These are phyloP conservation scores for Tolypocladium ovalisporum DNA, from an alignment of 2,329 filamentous ascomycete genomes.

Conservation along the genomic window DNA sequence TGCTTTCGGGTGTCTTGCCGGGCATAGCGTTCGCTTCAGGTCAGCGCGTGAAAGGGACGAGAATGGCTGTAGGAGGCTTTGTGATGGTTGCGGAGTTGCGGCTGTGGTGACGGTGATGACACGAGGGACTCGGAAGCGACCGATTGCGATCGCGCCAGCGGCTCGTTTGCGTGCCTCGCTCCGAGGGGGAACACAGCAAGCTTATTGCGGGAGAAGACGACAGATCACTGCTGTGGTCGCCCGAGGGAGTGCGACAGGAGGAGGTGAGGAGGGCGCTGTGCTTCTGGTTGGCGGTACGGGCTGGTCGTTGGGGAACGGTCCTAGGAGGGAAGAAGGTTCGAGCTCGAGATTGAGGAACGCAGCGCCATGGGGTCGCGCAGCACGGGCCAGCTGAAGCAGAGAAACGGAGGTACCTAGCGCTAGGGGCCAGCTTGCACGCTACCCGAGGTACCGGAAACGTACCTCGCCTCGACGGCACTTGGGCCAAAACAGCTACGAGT, in stretches of 20 bases:
- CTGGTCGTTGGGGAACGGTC: slow-evolving; percentile 7
- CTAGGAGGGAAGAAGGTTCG: slow-evolving; percentile 19
- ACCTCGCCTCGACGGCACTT: neutral
- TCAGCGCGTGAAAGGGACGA: neutral
- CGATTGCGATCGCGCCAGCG: slow-evolving; percentile 1
- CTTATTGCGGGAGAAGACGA: neutral
- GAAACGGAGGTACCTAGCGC: slow-evolving; percentile 10
- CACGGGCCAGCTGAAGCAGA: slow-evolving; percentile 4
- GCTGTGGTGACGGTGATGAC: neutral
- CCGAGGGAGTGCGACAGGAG: slow-evolving; percentile 1
- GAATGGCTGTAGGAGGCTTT: neutral
- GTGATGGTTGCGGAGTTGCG: neutral
- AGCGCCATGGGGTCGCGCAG: slow-evolving; percentile 8
- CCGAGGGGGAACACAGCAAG: neutral
- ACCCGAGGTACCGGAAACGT: slow-evolving; percentile 12
- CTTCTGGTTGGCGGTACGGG: slow-evolving; percentile 1
- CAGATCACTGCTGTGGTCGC: slow-evolving; percentile 1
- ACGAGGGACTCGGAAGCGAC: neutral
- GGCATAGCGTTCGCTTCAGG: slow-evolving; percentile 40
- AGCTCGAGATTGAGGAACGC: slow-evolving; percentile 18
- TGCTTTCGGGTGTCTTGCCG: slow-evolving; percentile 62
- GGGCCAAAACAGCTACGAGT: slow-evolving; percentile 2
- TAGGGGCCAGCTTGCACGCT: neutral
- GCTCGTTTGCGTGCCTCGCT: slow-evolving; percentile 2
- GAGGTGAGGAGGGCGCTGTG: neutral